Evolutionary conservation across 2,329 filamentous ascomycete species (phyloP), one percentile per base, ranked within the genome.

Genomic region (Westerdykella ornata): DNA sequence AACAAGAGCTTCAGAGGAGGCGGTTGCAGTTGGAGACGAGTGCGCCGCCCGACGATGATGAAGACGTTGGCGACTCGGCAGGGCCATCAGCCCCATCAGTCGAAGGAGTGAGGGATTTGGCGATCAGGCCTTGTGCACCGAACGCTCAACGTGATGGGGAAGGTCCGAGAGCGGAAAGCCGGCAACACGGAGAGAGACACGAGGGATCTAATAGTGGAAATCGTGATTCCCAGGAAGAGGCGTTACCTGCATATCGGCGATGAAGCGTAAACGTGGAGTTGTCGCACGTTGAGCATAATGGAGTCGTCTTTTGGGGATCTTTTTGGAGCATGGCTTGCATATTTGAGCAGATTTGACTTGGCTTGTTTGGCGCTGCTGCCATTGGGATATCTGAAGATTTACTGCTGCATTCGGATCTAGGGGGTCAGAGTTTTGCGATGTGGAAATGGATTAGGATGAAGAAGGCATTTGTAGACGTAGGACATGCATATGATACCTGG

Each of bases 1-100:
- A 94, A 62, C 80, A 82, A 52, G 87, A 94, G 59, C 69, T 88
- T 5, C 84, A 89, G 38, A 56, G 68, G 13, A 60, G 62, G 7
- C 56, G 66, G 36, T 49, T 72, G 4, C 56, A 69, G 47, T 51
- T 65, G 46, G 66, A 69, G 34, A 57, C 60, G 7, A 72, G 69
- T 30, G 68, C 66, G 3, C 70, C 71, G 2, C 57, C 59, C 1
- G 51, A 43, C 2, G 52, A 57, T 4, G 46, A 53, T 9, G 47
- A 52, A 11, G 56, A 57, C 17, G 53, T 56, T 11, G 48, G 41
- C 5, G 53, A 44, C 14, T 3, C 13, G 3, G 16, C 30, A 12
- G 40, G 33, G n/a, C 47, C 48, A 9, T 59, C 55, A 4, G 49
- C 50, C 20, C 54, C 50, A 14, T 53, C 56, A 7, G 17, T 42